Percentiles rank a stretch among this genome's conserved stretches.
These are phyloP conservation scores for Trifolium repens DNA, from an alignment of 306 rosid species.

Conservation along the genomic window DNA sequence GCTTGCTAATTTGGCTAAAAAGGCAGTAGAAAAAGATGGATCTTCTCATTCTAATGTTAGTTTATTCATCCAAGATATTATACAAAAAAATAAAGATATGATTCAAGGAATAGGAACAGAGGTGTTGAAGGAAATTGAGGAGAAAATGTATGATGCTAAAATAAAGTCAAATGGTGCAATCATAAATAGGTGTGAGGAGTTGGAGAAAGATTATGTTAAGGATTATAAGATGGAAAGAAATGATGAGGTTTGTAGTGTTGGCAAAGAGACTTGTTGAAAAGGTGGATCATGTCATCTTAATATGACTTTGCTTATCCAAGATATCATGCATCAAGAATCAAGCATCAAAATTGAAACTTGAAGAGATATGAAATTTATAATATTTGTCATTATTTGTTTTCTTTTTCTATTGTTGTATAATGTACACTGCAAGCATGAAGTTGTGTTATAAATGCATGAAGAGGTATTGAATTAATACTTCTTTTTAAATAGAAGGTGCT, in stretches of 20 bases:
- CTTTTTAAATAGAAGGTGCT: no score
- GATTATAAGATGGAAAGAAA: not conserved
- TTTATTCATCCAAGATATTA: slow-evolving; percentile 53
- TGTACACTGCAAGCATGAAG: no score
- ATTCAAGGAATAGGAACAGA: not conserved
- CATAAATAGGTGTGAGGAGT: not conserved
- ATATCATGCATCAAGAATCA: slow-evolving; percentile 22
- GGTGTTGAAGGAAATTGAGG: not conserved
- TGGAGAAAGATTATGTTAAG: not conserved
- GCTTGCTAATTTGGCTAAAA: slow-evolving; percentile 46
- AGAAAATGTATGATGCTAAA: not conserved
- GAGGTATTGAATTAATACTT: no score
- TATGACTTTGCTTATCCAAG: no score
- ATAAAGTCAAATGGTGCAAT: not conserved
- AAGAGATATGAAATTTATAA: no score
- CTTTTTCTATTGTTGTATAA: no score
- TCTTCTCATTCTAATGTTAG: slow-evolving; percentile 54
- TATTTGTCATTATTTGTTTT: no score
- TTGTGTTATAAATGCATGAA: no score
- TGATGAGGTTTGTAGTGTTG: slow-evolving; percentile 57
- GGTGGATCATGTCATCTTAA: not conserved
- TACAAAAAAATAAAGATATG: slow-evolving; percentile 17
- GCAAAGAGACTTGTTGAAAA: slow-evolving; percentile 39
- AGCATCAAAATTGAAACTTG: not conserved
- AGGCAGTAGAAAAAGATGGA: slow-evolving; percentile 62